A percentile compares a stretch with the other conserved stretches of the same genome.
Evolutionary conservation across 495 filamentous ascomycete species (phyloP).

Genomic region (Trichoderma erinaceum): DNA sequence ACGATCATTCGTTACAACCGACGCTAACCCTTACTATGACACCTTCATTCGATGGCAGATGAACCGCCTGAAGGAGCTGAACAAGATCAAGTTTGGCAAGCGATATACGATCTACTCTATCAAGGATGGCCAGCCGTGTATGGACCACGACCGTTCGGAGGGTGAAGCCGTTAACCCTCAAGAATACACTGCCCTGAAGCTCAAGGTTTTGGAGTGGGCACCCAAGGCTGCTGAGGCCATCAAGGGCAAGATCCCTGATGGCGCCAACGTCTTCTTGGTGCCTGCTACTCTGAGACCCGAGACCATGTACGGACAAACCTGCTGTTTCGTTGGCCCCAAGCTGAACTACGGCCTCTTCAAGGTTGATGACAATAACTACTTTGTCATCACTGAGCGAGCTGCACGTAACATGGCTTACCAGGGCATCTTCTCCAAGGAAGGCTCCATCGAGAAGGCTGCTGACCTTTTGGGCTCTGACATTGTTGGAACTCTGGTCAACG

Average conservation of each 20-base stretch:
- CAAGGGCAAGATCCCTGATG: slow-evolving; percentile 70
- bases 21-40: slow-evolving; percentile 96
- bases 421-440: slow-evolving; percentile 69
- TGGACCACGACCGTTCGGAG: slow-evolving; percentile 91
- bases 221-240: slow-evolving; percentile 61
- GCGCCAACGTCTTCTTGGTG: slow-evolving; percentile 79
- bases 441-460: slow-evolving; percentile 65
- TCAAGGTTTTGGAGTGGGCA: slow-evolving; percentile 83
- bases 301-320: slow-evolving; percentile 97
- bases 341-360: slow-evolving; percentile 89
- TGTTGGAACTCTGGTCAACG: slow-evolving; percentile 78
- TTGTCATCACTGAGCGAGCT: slow-evolving; percentile 75
- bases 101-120: slow-evolving; percentile 93
- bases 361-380: slow-evolving; percentile 76
- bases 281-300: slow-evolving; percentile 90
- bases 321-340: slow-evolving; percentile 90
- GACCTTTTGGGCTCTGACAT: slow-evolving; percentile 71
- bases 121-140: slow-evolving; percentile 94
- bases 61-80: slow-evolving; percentile 80
- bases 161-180: slow-evolving; percentile 88
- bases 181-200: slow-evolving; percentile 87
- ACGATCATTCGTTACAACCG: slow-evolving; percentile 85
- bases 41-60: slow-evolving; percentile 97
- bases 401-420: slow-evolving; percentile 97
- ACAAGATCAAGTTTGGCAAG: slow-evolving; percentile 92